Conservation (phyloP, 768 basidiomycete species). For the Lentinus brumalis region DNA sequence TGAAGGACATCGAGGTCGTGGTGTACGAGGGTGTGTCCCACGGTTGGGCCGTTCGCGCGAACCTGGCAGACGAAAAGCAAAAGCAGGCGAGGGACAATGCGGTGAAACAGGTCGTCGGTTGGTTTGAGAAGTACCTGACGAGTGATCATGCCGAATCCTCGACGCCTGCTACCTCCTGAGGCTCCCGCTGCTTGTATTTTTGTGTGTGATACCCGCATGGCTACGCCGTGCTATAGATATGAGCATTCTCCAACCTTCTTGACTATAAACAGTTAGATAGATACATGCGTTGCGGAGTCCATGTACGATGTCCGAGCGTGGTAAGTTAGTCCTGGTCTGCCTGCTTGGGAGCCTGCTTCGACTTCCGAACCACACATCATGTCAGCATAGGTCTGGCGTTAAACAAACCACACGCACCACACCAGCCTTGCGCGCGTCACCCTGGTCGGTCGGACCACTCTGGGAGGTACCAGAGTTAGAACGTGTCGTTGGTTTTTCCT, state of each 20-base stretch:
- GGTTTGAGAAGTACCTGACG: slow-evolving; percentile 20
- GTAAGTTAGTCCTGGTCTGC: slow-evolving; percentile 9
- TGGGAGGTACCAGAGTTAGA: slow-evolving; percentile 23
- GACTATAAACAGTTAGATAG: slow-evolving; percentile 2
- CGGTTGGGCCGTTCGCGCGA: slow-evolving; percentile 21
- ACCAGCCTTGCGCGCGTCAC: slow-evolving; percentile 20
- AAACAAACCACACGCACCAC: slow-evolving; percentile 4
- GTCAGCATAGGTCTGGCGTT: neutral
- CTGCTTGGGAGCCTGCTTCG: slow-evolving; percentile 22
- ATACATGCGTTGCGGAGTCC: slow-evolving; percentile 13
- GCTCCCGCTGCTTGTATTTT: neutral
- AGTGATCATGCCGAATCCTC: neutral
- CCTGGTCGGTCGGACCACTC: slow-evolving; percentile 19
- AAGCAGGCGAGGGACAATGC: slow-evolving; percentile 23
- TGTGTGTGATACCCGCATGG: neutral
- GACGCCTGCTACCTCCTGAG: neutral
- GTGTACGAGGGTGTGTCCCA: slow-evolving; percentile 23
- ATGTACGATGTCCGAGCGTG: neutral
- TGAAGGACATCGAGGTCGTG: slow-evolving; percentile 20
- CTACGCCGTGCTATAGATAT: too few species aligned
- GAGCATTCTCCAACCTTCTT: neutral
- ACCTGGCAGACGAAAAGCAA: slow-evolving; percentile 18
- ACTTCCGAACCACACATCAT: slow-evolving; percentile 1
- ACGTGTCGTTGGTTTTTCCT: slow-evolving; percentile 21
- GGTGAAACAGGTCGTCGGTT: slow-evolving; percentile 16